Evolutionary conservation across 345 rosid genomes (phyloP).

Genomic region (Eucalyptus pauciflora): DNA sequence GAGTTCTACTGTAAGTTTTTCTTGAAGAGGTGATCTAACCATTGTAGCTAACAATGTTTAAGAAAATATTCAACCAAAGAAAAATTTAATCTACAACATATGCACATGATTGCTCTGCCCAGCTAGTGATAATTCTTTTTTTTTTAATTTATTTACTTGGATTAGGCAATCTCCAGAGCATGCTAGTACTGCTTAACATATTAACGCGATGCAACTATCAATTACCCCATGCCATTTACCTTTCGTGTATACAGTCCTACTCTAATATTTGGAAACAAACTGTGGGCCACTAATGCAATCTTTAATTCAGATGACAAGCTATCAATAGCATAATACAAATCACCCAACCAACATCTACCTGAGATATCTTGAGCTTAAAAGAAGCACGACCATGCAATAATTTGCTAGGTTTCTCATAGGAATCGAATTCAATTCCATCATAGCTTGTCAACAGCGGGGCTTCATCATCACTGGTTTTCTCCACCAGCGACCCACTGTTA

Average conservation of each 20-base stretch:
- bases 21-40: background rate
- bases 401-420: conserved; percentile 48
- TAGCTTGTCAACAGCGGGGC: conserved; percentile 62
- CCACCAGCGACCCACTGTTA: conserved; percentile 49
- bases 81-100: background rate
- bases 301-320: background rate
- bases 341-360: conserved; percentile 21
- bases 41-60: background rate
- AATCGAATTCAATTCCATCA: conserved; percentile 72
- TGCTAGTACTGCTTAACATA: background rate
- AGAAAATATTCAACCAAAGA: background rate
- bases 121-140: background rate
- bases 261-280: background rate
- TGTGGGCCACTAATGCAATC: background rate
- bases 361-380: conserved; percentile 74
- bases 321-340: background rate
- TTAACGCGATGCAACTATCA: background rate
- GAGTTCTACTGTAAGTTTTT: background rate
- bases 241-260: background rate
- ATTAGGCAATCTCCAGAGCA: background rate
- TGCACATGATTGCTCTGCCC: background rate
- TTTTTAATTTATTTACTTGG: background rate
- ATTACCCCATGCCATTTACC: background rate
- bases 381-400: conserved; percentile 61
- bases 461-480: conserved; percentile 54